A percentile compares a stretch with the other conserved stretches of the same genome.
phyloP scores from a whole-genome alignment of 306 rosid species.

The Chamaecrista fasciculata region DNA sequence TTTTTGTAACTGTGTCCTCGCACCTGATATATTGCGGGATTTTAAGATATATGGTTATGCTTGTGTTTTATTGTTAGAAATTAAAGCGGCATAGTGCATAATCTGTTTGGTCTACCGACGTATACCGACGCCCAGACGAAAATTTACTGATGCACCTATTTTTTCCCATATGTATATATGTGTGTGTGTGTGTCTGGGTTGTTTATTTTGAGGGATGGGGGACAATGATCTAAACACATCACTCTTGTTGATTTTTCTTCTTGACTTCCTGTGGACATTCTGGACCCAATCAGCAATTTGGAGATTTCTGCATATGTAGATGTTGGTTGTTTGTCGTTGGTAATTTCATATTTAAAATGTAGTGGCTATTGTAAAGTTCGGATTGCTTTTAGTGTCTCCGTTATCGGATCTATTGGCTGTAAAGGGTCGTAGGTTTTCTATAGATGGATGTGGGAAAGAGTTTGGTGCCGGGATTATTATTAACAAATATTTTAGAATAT shows the following conservation, averaged over 20 bases:
- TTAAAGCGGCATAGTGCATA: not conserved
- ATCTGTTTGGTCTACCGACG: not conserved
- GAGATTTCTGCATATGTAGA: slow-evolving; percentile 2
- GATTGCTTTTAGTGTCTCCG: not conserved
- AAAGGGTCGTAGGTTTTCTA: not conserved
- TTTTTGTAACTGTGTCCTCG: not conserved
- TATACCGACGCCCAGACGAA: not conserved
- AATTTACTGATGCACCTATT: not conserved
- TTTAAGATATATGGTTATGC: not conserved
- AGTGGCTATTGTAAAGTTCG: not conserved
- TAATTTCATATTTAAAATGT: not conserved
- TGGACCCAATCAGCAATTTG: not conserved
- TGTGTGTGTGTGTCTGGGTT: too few species aligned
- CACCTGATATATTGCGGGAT: not conserved
- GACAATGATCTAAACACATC: slow-evolving; percentile 13
- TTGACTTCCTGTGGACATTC: not conserved
- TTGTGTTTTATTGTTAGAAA: not conserved
- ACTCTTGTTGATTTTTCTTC: not conserved
- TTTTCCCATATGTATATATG: too few species aligned
- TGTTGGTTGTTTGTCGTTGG: not conserved
- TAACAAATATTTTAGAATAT: not conserved
- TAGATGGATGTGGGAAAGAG: not conserved
- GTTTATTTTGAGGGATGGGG: too few species aligned
- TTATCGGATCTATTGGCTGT: slow-evolving; percentile 2
- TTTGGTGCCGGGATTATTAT: slow-evolving; percentile 6